Conservation (phyloP, 495 filamentous ascomycete genomes). For the Aspergillus sclerotioniger region DNA sequence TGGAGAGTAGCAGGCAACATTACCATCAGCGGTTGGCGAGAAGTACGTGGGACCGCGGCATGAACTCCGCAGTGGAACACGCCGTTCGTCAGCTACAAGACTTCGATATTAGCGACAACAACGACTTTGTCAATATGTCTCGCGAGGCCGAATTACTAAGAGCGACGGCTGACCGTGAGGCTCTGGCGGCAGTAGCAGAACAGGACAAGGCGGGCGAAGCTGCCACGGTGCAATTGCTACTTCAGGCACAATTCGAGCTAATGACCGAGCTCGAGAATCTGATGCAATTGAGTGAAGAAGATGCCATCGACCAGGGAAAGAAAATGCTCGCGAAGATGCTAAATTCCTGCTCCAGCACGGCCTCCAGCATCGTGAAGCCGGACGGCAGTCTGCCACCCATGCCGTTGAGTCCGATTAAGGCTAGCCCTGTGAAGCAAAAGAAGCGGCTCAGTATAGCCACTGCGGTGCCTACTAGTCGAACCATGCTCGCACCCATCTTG, state of each 20-base stretch:
- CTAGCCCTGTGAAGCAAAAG: conserved; percentile 73
- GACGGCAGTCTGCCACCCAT: conserved; percentile 69
- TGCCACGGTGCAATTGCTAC: conserved; percentile 72
- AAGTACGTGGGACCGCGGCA: conserved; percentile 78
- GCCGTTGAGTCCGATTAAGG: conserved; percentile 62
- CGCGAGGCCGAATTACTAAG: conserved; percentile 84
- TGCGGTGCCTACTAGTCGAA: conserved; percentile 30
- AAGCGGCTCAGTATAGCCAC: conserved; percentile 54
- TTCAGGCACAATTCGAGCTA: conserved; percentile 89
- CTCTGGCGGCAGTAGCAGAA: conserved; percentile 71
- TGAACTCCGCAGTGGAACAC: conserved; percentile 85
- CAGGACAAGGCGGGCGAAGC: conserved; percentile 80
- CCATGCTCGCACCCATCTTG: conserved; percentile 30
- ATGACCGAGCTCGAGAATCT: conserved; percentile 78
- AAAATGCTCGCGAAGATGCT: conserved; percentile 76
- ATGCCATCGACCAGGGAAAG: conserved; percentile 78
- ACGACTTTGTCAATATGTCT: conserved; percentile 68
- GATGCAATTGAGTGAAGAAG: conserved; percentile 71
- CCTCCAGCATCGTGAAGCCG: conserved; percentile 84
- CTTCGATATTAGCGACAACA: conserved; percentile 68
- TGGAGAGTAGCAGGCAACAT: conserved; percentile 85
- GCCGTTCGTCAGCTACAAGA: conserved; percentile 74
- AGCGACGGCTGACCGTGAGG: conserved; percentile 78
- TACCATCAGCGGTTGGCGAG: conserved; percentile 78
- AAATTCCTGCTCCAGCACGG: conserved; percentile 65